Evolutionary conservation across 192 early-diverging fungal species (phyloP), one percentile per base, ranked within the genome.

Genomic region (Rhizoclosmatium globosum): DNA sequence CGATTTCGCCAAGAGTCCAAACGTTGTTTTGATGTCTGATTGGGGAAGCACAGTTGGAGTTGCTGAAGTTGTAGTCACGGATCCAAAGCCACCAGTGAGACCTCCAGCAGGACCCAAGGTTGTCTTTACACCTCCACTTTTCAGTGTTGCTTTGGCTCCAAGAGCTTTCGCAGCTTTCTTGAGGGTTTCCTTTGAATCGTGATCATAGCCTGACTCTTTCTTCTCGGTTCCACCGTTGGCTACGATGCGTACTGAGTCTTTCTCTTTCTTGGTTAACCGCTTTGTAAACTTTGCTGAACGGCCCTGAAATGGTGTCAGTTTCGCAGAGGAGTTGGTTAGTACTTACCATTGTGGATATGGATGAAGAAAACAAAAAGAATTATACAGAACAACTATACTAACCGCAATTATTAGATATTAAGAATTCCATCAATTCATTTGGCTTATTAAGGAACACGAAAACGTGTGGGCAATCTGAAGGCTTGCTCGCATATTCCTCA

Each of bases 161-260:
- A 74, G 42, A 2, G 72, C 72, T 2, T 47, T 41, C 13, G 72
- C 72, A 1, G 72, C 72, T 11, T 53, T 56, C 59, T 74, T 74
- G 15, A 74, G 38, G 42, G 72, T 64, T 9, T 56, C 38, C 44
- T 74, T 74, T 4, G 72, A 62, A 59, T 74, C 72, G 72, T 74
- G 72, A 42, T 21, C 44, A 56, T 74, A 74, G 2, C 72, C 72
- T 21, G 48, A 48, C 17, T 39, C 72, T 7, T 43, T 47, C 13
- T n/a, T 64, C n/a, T 11, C 11, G 56, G 72, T 11, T 15, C 13
- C 44, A 44, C 41, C 21, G 72, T 64, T 64, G 44, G 72, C n/a
- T 13, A 39, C 50, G 48, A 71, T 46, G 11, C 72, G 72, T 2
- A 74, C 39, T 2, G 58, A 46, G 72, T 74, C 72, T 56, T 74